Evolutionary conservation across 306 rosid species (phyloP).

Genomic region (Ochetophila trinervis): DNA sequence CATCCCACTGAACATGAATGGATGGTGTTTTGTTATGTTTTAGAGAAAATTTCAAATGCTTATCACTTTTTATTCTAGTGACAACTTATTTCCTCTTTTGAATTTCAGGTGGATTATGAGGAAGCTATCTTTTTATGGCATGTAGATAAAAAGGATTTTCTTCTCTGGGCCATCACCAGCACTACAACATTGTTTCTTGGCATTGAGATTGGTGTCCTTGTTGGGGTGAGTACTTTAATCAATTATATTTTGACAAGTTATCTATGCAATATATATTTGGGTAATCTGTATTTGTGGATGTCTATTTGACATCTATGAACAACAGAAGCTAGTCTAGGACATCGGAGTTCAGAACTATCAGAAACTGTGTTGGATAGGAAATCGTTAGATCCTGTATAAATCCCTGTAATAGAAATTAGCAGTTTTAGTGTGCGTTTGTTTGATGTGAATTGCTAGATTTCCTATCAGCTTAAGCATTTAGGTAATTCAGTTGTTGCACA

Average conservation of each 20-base stretch:
- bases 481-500: not conserved
- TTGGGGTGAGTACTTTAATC: constrained; percentile 73
- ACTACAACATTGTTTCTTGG: constrained; percentile 80
- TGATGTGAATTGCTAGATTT: not conserved
- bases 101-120: constrained; percentile 78
- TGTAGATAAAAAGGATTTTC: constrained; percentile 89
- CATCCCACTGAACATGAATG: not conserved
- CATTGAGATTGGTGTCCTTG: constrained; percentile 91
- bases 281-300: not conserved
- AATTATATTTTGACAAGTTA: not conserved
- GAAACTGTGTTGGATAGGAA: constrained; percentile 13
- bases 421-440: not conserved
- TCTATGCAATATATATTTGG: too few relatives aligned
- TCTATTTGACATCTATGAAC: not conserved
- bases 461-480: not conserved
- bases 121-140: constrained; percentile 92
- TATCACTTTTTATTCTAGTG: not conserved
- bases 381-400: constrained; percentile 6
- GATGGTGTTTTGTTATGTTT: not conserved
- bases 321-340: not conserved
- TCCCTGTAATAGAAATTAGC: constrained; percentile 10
- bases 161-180: constrained; percentile 91
- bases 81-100: constrained; percentile 19
- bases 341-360: not conserved
- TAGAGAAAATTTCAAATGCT: not conserved